These are phyloP conservation scores for Didymella segeticola DNA, from an alignment of 2,329 filamentous ascomycete genomes.

Conservation along the genomic window DNA sequence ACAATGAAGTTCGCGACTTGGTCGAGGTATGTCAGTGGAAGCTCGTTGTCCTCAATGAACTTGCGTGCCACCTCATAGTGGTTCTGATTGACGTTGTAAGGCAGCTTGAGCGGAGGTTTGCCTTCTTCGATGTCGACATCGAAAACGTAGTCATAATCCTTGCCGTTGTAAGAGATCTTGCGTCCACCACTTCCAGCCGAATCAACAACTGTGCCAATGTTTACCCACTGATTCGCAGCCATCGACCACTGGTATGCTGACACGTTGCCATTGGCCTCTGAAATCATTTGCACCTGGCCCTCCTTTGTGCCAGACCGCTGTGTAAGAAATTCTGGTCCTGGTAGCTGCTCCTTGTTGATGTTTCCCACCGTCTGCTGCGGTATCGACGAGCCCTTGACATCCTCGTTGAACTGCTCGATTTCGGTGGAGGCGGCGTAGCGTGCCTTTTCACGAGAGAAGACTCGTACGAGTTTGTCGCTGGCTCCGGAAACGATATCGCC, in stretches of 20 bases:
- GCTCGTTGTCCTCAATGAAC: conserved; percentile 87
- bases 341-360: conserved; percentile 90
- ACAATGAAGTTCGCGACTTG: conserved; percentile 93
- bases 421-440: conserved; percentile 73
- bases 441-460: conserved; percentile 78
- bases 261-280: conserved; percentile 78
- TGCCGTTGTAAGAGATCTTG: conserved; percentile 71
- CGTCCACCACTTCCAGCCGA: conserved; percentile 79
- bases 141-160: conserved; percentile 96
- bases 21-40: conserved; percentile 86
- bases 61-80: conserved; percentile 90
- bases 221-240: conserved; percentile 72
- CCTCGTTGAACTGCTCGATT: conserved; percentile 77
- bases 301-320: conserved; percentile 90
- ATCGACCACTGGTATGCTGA: conserved; percentile 89
- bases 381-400: conserved; percentile 83
- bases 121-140: conserved; percentile 96
- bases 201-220: conserved; percentile 93
- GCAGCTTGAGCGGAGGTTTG: conserved; percentile 89
- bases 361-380: conserved; percentile 78
- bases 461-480: conserved; percentile 83
- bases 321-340: conserved; percentile 84
- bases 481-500: conserved; percentile 95
- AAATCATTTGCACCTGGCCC: conserved; percentile 92
- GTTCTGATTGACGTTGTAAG: conserved; percentile 90